Evolutionary conservation across 169 alveolate genomes (phyloP).

Genomic region (Hepatocystis sp.): DNA sequence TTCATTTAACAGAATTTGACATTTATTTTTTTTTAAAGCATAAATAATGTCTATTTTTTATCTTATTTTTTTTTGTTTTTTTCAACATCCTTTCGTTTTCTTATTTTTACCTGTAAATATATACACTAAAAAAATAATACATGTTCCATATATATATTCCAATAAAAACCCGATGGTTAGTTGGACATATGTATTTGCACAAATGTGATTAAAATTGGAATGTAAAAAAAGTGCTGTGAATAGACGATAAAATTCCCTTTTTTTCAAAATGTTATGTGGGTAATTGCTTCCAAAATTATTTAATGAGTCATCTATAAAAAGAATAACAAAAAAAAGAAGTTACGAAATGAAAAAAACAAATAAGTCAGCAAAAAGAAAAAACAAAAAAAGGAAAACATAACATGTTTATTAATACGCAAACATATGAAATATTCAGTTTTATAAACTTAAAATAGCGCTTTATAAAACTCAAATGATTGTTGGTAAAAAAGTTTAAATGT

Average conservation of each 20-base stretch:
- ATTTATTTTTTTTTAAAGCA: no score
- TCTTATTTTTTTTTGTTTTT: background rate
- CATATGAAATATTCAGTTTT: no score
- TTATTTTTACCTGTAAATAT: conserved; percentile 61
- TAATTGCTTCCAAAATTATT: conserved; percentile 71
- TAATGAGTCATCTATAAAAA: conserved; percentile 63
- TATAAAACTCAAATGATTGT: background rate
- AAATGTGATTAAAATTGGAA: conserved; percentile 76
- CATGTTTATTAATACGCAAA: background rate
- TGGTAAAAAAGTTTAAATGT: no score
- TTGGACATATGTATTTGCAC: conserved; percentile 77
- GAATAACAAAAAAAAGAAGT: conserved; percentile 1
- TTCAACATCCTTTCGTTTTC: background rate
- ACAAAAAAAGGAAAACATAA: background rate
- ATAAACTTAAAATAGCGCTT: background rate
- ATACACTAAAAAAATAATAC: conserved; percentile 71
- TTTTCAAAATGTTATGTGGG: conserved; percentile 58
- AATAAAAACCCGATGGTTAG: conserved; percentile 73
- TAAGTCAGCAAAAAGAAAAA: background rate
- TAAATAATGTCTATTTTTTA: no score
- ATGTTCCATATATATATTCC: conserved; percentile 75
- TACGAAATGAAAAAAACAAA: no score
- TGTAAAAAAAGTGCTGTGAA: conserved; percentile 69
- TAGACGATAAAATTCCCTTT: conserved; percentile 74
- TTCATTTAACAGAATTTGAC: no score